phyloP scores from a whole-genome alignment of 2,329 filamentous ascomycete genomes.

The Cercospora berteroae region DNA sequence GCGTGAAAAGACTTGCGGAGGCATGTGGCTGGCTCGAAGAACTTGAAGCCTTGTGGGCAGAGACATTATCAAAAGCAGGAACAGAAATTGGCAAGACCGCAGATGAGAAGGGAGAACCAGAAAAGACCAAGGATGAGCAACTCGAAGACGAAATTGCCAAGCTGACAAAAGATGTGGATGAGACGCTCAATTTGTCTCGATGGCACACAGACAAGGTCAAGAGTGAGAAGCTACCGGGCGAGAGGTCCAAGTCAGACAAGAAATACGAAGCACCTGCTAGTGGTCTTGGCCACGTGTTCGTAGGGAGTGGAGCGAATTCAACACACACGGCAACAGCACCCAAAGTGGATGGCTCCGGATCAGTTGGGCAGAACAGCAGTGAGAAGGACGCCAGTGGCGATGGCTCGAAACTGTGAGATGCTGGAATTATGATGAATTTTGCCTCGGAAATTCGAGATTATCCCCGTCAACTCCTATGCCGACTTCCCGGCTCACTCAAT shows the following conservation, averaged over 20 bases:
- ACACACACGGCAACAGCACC: not conserved
- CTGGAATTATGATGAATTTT: not conserved
- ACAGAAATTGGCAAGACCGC: constrained; percentile 35
- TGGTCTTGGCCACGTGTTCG: constrained; percentile 17
- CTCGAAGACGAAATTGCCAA: constrained; percentile 59
- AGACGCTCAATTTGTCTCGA: constrained; percentile 52
- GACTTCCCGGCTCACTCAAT: not conserved
- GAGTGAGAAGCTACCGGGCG: constrained; percentile 18
- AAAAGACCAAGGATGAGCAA: constrained; percentile 53
- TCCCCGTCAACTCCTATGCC: not conserved
- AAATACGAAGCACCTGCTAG: constrained; percentile 4
- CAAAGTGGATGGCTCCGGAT: constrained; percentile 3
- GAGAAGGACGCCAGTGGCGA: constrained; percentile 1
- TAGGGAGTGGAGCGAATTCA: not conserved
- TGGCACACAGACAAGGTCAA: constrained; percentile 44
- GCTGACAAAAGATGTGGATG: constrained; percentile 58
- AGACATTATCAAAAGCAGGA: constrained; percentile 60
- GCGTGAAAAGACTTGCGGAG: constrained; percentile 73
- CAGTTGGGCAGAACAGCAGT: not conserved
- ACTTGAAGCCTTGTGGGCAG: constrained; percentile 71
- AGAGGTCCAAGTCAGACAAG: constrained; percentile 5
- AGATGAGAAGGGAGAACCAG: constrained; percentile 27
- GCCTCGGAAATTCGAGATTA: not conserved
- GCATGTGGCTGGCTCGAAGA: constrained; percentile 83
- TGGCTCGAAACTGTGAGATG: constrained; percentile 5